Percentiles rank a stretch among this genome's conserved stretches.
These are phyloP conservation scores for Bidens hawaiensis DNA, from an alignment of 140 eudicot species.

Conservation along the genomic window DNA sequence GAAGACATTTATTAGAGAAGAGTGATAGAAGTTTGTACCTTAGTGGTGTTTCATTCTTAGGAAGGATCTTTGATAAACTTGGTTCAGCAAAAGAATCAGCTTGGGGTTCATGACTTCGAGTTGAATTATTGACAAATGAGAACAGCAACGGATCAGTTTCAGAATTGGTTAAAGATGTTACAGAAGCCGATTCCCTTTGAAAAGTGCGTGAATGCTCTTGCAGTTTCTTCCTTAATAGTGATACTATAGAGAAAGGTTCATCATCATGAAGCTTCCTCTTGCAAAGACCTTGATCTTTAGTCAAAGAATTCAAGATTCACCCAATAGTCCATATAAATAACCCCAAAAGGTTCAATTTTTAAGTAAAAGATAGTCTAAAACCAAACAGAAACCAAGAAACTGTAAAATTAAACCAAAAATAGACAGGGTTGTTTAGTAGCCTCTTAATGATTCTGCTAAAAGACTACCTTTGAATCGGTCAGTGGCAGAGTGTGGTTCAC, in stretches of 20 bases:
- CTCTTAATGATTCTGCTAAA: too few species aligned
- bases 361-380: background rate
- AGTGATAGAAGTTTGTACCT: slow-evolving; percentile 40
- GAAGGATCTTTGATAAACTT: slow-evolving; percentile 27
- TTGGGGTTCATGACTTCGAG: slow-evolving; percentile 25
- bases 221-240: slow-evolving; percentile 50
- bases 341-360: slow-evolving; percentile 22
- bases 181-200: slow-evolving; percentile 33
- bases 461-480: too few species aligned
- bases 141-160: slow-evolving; percentile 47
- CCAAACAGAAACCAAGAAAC: background rate
- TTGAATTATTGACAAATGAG: slow-evolving; percentile 42
- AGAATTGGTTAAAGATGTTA: slow-evolving; percentile 40
- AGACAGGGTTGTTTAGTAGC: too few species aligned
- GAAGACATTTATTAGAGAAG: too few species aligned
- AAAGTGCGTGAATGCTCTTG: slow-evolving; percentile 38
- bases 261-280: slow-evolving; percentile 35
- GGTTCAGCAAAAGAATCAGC: slow-evolving; percentile 32
- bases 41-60: slow-evolving; percentile 17
- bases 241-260: slow-evolving; percentile 43
- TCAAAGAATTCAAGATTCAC: slow-evolving; percentile 38
- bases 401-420: too few species aligned
- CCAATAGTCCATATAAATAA: slow-evolving; percentile 12
- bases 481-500: too few species aligned
- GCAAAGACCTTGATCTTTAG: slow-evolving; percentile 42